phyloP scores from a whole-genome alignment of 805 yeast genomes.

The Tetrapisispora fleetii region DNA sequence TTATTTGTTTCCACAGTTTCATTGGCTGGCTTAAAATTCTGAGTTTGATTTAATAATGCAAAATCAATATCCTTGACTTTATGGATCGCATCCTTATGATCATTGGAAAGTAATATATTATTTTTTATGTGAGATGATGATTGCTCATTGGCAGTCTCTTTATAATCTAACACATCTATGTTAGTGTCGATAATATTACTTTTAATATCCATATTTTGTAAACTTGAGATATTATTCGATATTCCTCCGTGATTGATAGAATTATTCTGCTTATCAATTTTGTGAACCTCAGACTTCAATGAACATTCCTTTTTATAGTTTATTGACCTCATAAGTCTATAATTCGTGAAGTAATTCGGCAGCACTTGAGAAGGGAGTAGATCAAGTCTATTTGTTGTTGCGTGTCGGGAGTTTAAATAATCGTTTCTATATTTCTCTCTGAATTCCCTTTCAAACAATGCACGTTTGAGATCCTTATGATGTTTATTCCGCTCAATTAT shows the following conservation, averaged over 20 bases:
- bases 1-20: too few species aligned
- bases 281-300: not conserved
- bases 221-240: too few species aligned
- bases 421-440: not conserved
- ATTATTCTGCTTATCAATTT: not conserved
- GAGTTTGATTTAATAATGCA: too few species aligned
- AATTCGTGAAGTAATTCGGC: not conserved
- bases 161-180: too few species aligned
- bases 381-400: conserved; percentile 1
- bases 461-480: not conserved
- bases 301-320: not conserved
- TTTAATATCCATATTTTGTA: too few species aligned
- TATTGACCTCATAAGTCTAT: not conserved
- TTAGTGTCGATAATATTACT: too few species aligned
- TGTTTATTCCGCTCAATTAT: not conserved
- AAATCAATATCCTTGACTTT: too few species aligned
- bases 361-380: not conserved
- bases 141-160: too few species aligned
- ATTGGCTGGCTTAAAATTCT: too few species aligned
- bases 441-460: not conserved
- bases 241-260: not conserved
- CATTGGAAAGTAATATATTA: too few species aligned
- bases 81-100: too few species aligned
- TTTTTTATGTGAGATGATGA: too few species aligned
- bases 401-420: not conserved